Conservation (phyloP, 192 early-diverging fungal species). For the Backusella mclennaniae region DNA sequence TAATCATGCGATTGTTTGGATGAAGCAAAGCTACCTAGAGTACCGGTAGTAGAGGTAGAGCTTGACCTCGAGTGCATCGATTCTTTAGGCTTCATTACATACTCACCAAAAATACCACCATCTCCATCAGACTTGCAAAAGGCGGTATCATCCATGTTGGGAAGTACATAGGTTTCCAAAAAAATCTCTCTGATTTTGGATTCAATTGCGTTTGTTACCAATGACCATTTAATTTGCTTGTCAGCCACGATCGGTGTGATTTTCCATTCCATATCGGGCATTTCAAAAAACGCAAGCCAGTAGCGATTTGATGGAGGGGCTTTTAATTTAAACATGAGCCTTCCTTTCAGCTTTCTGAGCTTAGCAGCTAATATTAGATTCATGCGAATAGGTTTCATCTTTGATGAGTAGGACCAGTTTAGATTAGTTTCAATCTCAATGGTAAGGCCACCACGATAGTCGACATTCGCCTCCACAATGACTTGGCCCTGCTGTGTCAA, state of each 20-base stretch:
- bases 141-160: slow-evolving; percentile 86
- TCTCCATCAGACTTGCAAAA: slow-evolving; percentile 70
- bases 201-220: slow-evolving; percentile 82
- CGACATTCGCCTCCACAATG: slow-evolving; percentile 70
- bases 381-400: slow-evolving; percentile 61
- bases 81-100: not conserved
- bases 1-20: not conserved
- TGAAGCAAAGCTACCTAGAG: not conserved
- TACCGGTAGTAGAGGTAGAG: not conserved
- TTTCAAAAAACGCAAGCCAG: slow-evolving; percentile 85
- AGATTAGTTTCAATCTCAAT: slow-evolving; percentile 69
- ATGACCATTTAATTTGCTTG: slow-evolving; percentile 71
- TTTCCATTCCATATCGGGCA: slow-evolving; percentile 70
- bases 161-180: slow-evolving; percentile 76
- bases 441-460: slow-evolving; percentile 77
- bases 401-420: slow-evolving; percentile 35
- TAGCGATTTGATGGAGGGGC: slow-evolving; percentile 81
- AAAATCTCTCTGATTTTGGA: slow-evolving; percentile 81
- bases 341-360: slow-evolving; percentile 71
- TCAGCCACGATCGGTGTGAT: slow-evolving; percentile 84
- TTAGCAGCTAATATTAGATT: slow-evolving; percentile 77
- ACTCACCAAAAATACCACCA: slow-evolving; percentile 52
- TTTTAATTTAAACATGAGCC: slow-evolving; percentile 77
- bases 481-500: slow-evolving; percentile 70
- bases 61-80: not conserved